Evolutionary conservation across 2,329 filamentous ascomycete genomes (phyloP), one percentile per base, ranked within the genome.

Genomic region (Aspergillus sp.): DNA sequence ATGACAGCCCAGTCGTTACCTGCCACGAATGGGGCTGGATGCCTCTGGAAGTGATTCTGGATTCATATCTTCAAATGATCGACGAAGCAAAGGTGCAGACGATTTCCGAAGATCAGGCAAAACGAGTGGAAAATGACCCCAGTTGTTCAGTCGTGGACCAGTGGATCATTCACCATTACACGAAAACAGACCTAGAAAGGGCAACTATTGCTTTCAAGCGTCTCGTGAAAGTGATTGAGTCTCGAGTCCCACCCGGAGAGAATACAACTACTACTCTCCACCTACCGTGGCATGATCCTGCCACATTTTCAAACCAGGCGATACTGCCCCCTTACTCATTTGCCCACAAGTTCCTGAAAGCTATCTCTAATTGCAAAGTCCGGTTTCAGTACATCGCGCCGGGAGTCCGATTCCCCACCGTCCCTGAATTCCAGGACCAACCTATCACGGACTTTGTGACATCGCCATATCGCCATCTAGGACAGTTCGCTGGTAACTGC

Each of bases 301-400:
- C 20, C 17, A 42, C 32, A 23, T 19, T 34, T 31, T 11, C 21
- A 45, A 19, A 50, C 42, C 19, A 45, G 17, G 19, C 20, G 21
- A 50, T 50, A 20, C 41, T 45, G 11, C 48, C 48, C 16, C 16
- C 40, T 38, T 45, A 16, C 25, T 50, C 40, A 45, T 50, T 50
- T 45, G 40, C 41, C 29, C 17, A 50, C 25, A 36, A 45, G 25
- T 45, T 50, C 19, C 19, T 50, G 11, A 44, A 25, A 20, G 41
- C 48, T 17, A 50, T 50, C 19, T 50, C 40, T 14, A 23, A 43
- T 40, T 45, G 31, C 19, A 23, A 36, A 36, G 41, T 50, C 48
- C 48, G 43, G 41, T 64, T 61, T 44, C 34, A 48, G 43, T 56
- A 59, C 16, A 56, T 61, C 44, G 53, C 55, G 11, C 57, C 55